These are phyloP conservation scores for Boletus hoseneyae DNA, from an alignment of 1,284 basidiomycete species.

Conservation along the genomic window DNA sequence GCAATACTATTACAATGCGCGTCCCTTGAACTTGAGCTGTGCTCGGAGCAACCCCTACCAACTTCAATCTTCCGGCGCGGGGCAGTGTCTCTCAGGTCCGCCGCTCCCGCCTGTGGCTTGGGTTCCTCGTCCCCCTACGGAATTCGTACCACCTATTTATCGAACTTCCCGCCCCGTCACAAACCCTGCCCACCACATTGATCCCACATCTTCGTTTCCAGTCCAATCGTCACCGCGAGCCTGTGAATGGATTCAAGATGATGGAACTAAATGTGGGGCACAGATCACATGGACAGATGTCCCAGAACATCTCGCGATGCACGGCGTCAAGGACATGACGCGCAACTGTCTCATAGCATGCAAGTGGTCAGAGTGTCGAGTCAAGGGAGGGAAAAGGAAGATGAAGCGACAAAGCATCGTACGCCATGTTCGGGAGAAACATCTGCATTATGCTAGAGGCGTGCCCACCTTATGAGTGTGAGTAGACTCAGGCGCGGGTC, in stretches of 20 bases:
- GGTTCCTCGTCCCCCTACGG: background rate
- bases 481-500: background rate
- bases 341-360: background rate
- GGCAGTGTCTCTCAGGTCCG: background rate
- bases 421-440: constrained; percentile 22
- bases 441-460: constrained; percentile 12
- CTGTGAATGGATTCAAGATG: constrained; percentile 9
- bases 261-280: constrained; percentile 3
- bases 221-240: background rate
- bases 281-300: constrained; percentile 6
- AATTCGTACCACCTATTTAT: too few relatives aligned
- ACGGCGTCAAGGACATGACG: constrained; percentile 2
- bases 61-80: background rate
- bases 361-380: constrained; percentile 17
- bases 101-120: background rate
- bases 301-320: constrained; percentile 11
- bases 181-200: background rate
- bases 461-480: background rate
- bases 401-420: constrained; percentile 23
- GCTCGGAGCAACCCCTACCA: background rate
- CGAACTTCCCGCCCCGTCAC: background rate
- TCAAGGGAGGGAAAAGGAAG: background rate
- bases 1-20: background rate
- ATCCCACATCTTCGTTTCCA: constrained; percentile 4
- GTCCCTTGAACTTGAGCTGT: background rate